Conservation (phyloP, 495 filamentous ascomycete genomes). For the Aspergillus cristatus region DNA sequence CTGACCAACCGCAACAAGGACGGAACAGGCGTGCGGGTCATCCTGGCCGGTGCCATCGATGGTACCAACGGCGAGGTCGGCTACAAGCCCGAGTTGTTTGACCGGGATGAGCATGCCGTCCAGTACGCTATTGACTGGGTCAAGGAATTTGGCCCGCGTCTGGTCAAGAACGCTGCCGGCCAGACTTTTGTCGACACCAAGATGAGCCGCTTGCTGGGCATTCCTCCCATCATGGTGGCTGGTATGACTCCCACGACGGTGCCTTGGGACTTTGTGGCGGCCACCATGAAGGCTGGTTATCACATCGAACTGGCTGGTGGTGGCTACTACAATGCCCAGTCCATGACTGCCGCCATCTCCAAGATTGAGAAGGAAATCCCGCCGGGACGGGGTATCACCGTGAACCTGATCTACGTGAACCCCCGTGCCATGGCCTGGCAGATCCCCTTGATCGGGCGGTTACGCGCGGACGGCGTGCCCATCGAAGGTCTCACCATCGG, state of each 20-base stretch:
- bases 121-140: slow-evolving; percentile 98
- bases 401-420: slow-evolving; percentile 96
- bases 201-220: slow-evolving; percentile 86
- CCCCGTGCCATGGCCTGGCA: slow-evolving; percentile 97
- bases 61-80: slow-evolving; percentile 85
- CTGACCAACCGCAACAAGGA: slow-evolving; percentile 97
- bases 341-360: slow-evolving; percentile 76
- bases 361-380: slow-evolving; percentile 88
- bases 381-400: slow-evolving; percentile 81
- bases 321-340: slow-evolving; percentile 88
- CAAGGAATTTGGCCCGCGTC: slow-evolving; percentile 81
- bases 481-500: slow-evolving; percentile 94
- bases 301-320: slow-evolving; percentile 85
- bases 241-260: slow-evolving; percentile 96
- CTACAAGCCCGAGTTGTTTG: slow-evolving; percentile 95
- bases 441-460: slow-evolving; percentile 77
- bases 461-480: slow-evolving; percentile 81
- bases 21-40: slow-evolving; percentile 90
- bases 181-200: slow-evolving; percentile 92
- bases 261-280: slow-evolving; percentile 91
- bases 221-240: slow-evolving; percentile 86
- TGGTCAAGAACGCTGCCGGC: slow-evolving; percentile 79
- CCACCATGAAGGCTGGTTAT: slow-evolving; percentile 91
- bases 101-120: slow-evolving; percentile 88
- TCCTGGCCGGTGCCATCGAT: slow-evolving; percentile 83